Evolutionary conservation across 75 land plant species (phyloP).

Genomic region (Larix kaempferi): DNA sequence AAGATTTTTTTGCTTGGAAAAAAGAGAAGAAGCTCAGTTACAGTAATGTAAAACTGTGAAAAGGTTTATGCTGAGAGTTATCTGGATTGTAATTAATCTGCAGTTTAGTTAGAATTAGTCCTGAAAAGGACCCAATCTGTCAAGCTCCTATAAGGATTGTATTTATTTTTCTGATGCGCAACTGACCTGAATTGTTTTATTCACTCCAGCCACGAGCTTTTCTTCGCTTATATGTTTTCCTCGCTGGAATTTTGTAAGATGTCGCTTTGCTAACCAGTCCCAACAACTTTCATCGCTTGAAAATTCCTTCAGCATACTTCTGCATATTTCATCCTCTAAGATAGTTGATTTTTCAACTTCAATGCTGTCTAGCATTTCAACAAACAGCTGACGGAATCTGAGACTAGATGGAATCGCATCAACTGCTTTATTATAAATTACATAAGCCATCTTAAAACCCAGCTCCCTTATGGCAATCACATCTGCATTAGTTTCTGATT

Average conservation of each 20-base stretch:
- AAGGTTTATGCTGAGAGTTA: no score
- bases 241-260: conserved; percentile 16
- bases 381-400: conserved; percentile 55
- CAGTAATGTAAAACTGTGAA: no score
- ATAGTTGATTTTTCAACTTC: conserved; percentile 46
- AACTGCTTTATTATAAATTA: conserved; percentile 66
- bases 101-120: no score
- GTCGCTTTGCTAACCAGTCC: conserved; percentile 86
- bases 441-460: conserved; percentile 46
- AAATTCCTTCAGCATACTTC: conserved; percentile 65
- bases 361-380: conserved; percentile 64
- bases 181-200: conserved; percentile 52
- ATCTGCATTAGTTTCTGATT: conserved; percentile 24
- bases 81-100: no score
- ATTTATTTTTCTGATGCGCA: no score
- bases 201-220: conserved; percentile 14
- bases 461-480: conserved; percentile 32
- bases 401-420: conserved; percentile 61
- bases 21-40: no score
- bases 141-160: no score
- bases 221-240: conserved; percentile 6
- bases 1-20: no score
- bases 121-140: no score
- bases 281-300: conserved; percentile 65
- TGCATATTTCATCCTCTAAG: conserved; percentile 55